phyloP scores from a whole-genome alignment of 768 basidiomycete species.

The Naematelia encephala region DNA sequence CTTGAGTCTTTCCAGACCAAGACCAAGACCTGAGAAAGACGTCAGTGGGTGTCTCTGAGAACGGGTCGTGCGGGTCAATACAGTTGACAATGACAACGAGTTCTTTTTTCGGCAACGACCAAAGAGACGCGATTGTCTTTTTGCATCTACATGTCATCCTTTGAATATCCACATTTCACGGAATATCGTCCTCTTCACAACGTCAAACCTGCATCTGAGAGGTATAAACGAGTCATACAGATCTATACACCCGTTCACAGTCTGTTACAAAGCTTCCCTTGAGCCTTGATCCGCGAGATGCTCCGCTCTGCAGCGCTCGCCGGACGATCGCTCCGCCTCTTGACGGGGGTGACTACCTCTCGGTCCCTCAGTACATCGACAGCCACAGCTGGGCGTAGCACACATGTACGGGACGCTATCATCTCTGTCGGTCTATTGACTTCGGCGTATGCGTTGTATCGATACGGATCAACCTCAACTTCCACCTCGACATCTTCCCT shows the following conservation, averaged over 20 bases:
- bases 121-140: no score
- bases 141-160: no score
- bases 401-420: neutral
- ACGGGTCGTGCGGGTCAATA: no score
- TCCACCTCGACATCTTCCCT: neutral
- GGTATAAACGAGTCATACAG: no score
- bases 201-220: neutral
- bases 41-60: no score
- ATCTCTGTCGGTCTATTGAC: conserved; percentile 20
- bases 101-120: no score
- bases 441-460: conserved; percentile 25
- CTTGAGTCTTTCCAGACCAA: neutral
- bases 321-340: neutral
- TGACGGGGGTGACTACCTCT: conserved; percentile 2
- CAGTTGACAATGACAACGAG: no score
- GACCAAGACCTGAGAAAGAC: neutral
- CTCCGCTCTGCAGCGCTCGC: neutral
- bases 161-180: no score
- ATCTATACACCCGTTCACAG: no score
- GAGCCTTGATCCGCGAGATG: neutral
- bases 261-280: neutral
- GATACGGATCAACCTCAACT: conserved; percentile 14
- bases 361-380: conserved; percentile 1
- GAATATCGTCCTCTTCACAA: no score
- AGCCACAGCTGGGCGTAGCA: neutral